Evolutionary conservation across 768 basidiomycete genomes (phyloP), one percentile per base, ranked within the genome.

Genomic region (Suillus fuscotomentosus): DNA sequence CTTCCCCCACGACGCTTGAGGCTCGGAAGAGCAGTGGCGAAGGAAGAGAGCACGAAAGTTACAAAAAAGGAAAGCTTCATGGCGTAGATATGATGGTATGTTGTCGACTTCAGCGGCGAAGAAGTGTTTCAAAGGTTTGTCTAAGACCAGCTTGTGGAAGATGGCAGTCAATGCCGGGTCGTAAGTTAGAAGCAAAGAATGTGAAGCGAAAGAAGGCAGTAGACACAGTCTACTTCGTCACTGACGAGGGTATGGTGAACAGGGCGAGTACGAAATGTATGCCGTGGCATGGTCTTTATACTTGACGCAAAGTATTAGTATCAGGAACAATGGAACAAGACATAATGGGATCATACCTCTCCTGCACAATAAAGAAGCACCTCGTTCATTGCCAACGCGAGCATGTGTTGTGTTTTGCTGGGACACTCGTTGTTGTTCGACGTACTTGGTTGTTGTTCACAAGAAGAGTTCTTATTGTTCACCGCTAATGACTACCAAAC

Each of bases 41-140:
- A 55, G 38, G 71, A 66, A 8, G 67, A 69, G 36, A 79, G 63
- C 36, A 74, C 57, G 27, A 74, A 41, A 20, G 75, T 66, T 63
- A 81, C 69, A 64, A 85, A 70, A 56, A 75, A 62, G 60, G 73
- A 73, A 70, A 77, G 77, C 76, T 78, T 81, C 79, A 79, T 82
- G 47, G 62, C 67, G 62, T 63, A 69, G 67, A 57, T 22, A 41
- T 57, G 54, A 57, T 66, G 6, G 34, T 38, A 34, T 51, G 15
- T 20, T 22, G 27, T 60, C 27, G 50, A 20, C 36, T n/a, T 50
- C 27, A 20, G 11, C 54, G 57, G 50, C n/a, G 53, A 65, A 24
- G 6, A 36, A 10, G 34, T 13, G 53, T 45, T 22, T 50, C 50
- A 45, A 60, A 10, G 27, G 60, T 67, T n/a, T 63, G 43, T 63